phyloP scores from a whole-genome alignment of 345 rosid genomes.

The Populus nigra region DNA sequence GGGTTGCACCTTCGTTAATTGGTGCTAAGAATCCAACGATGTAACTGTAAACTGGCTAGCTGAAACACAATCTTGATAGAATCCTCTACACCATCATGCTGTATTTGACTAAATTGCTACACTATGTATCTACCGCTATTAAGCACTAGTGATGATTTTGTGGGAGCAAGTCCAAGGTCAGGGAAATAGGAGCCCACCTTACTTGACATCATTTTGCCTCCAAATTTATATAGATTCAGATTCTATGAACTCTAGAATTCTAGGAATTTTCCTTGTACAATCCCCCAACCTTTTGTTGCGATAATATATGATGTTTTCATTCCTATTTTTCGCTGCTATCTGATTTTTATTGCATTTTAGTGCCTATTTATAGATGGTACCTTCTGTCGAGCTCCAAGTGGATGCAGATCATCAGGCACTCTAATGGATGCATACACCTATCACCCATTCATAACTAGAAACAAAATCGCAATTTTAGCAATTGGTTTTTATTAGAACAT shows the following conservation, averaged over 20 bases:
- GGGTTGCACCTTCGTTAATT: neutral
- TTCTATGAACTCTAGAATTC: neutral
- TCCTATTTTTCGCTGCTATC: neutral
- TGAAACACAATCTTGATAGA: conserved; percentile 13
- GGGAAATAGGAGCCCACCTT: conserved; percentile 16
- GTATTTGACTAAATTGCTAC: conserved; percentile 5
- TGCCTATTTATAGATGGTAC: neutral
- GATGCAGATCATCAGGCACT: neutral
- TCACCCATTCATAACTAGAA: no score
- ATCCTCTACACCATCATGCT: conserved; percentile 16
- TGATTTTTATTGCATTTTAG: neutral
- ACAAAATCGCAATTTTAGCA: no score
- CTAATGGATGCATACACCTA: neutral
- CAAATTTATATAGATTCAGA: conserved; percentile 5
- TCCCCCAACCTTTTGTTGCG: neutral
- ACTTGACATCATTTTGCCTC: conserved; percentile 16
- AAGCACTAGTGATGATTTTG: conserved; percentile 5
- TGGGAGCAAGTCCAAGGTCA: neutral
- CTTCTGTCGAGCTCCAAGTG: neutral
- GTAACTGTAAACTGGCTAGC: neutral
- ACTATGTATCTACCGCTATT: no score
- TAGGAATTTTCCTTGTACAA: neutral
- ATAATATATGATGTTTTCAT: neutral
- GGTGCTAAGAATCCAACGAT: neutral
- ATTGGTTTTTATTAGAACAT: no score